These are phyloP conservation scores for Cytospora piceae DNA, from an alignment of 2,329 filamentous ascomycete species.

Conservation along the genomic window DNA sequence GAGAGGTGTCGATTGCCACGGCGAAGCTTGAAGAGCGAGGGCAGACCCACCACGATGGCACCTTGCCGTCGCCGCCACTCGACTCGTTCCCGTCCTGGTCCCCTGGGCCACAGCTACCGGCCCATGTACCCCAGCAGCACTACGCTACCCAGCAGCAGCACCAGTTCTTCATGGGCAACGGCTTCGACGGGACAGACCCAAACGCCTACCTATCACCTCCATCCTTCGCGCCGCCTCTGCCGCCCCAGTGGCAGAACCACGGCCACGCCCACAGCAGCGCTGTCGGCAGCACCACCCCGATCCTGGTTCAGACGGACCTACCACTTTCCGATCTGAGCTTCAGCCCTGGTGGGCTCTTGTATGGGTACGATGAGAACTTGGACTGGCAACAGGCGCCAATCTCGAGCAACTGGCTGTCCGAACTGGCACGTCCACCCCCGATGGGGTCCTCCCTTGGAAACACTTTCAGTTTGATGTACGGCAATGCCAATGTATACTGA, in stretches of 20 bases:
- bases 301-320: too few species aligned
- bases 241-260: constrained; percentile 13
- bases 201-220: neutral
- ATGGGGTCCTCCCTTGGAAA: too few species aligned
- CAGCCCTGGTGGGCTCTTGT: neutral
- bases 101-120: neutral
- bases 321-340: neutral
- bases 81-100: constrained; percentile 5
- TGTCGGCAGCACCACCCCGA: neutral
- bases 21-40: constrained; percentile 12
- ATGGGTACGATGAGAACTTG: neutral
- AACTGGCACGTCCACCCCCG: too few species aligned
- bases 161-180: constrained; percentile 13
- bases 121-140: constrained; percentile 5
- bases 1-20: constrained; percentile 15
- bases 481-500: too few species aligned
- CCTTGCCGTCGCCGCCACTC: neutral
- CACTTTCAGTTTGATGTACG: too few species aligned
- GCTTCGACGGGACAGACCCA: constrained; percentile 15
- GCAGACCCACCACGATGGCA: neutral
- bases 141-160: neutral
- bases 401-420: too few species aligned
- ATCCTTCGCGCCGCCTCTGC: neutral
- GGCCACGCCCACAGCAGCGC: neutral
- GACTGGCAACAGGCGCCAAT: neutral